These are phyloP conservation scores for Phellinidium pouzarii DNA, from an alignment of 1,284 basidiomycete genomes.

Conservation along the genomic window DNA sequence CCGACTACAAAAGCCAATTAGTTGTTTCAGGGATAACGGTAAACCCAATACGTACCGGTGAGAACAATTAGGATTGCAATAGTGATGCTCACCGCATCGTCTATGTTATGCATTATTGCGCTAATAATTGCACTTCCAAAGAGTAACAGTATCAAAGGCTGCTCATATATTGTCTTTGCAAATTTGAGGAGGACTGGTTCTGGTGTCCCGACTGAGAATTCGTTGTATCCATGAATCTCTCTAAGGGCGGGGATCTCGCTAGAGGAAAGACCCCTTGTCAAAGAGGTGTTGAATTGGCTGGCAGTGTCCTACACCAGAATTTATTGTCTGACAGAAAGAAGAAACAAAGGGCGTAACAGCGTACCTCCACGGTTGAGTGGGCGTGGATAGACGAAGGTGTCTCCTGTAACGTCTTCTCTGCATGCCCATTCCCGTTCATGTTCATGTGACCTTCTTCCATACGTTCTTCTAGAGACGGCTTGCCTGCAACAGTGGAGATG, in stretches of 20 bases:
- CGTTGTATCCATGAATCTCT: conserved; percentile 80
- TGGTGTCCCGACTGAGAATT: conserved; percentile 82
- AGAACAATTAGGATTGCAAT: conserved; percentile 92
- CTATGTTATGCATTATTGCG: conserved; percentile 86
- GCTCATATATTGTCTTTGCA: conserved; percentile 89
- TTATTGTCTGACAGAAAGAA: not conserved
- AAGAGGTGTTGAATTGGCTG: conserved; percentile 57
- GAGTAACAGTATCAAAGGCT: conserved; percentile 84
- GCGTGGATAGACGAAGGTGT: conserved; percentile 55
- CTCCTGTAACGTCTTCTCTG: conserved; percentile 30
- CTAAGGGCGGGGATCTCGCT: conserved; percentile 64
- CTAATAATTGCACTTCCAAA: conserved; percentile 86
- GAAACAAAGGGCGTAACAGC: conserved; percentile 22
- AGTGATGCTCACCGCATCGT: conserved; percentile 91
- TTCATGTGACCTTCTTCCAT: conserved; percentile 18
- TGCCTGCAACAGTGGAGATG: conserved; percentile 35
- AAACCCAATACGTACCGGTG: conserved; percentile 55
- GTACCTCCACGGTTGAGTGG: conserved; percentile 50
- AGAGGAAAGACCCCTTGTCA: conserved; percentile 54
- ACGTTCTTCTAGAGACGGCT: conserved; percentile 15
- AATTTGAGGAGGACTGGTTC: conserved; percentile 85
- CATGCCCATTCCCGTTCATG: conserved; percentile 26
- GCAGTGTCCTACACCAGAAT: conserved; percentile 50
- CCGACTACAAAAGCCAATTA: conserved; percentile 53
- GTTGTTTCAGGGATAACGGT: conserved; percentile 8